phyloP scores from a whole-genome alignment of 2,329 filamentous ascomycete genomes.

The Metarhizium album region DNA sequence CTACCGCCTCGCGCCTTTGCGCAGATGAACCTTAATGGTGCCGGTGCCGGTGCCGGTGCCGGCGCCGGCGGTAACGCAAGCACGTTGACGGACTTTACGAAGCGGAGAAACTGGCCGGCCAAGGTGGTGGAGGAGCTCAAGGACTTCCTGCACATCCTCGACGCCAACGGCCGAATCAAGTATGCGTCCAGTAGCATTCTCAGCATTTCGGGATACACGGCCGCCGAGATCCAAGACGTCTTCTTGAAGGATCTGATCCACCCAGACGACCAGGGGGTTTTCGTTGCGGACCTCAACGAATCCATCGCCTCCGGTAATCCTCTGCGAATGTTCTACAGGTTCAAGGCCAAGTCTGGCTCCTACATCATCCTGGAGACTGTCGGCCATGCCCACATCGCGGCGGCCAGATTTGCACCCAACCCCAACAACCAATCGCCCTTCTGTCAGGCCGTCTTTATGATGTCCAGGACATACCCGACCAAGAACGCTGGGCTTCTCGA shows the following conservation, averaged over 20 bases:
- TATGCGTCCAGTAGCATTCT: conserved; percentile 77
- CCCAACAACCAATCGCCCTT: conserved; percentile 55
- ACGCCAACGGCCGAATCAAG: conserved; percentile 70
- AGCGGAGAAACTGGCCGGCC: conserved; percentile 69
- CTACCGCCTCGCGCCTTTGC: conserved; percentile 28
- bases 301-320: conserved; percentile 72
- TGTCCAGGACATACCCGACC: conserved; percentile 81
- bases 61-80: conserved; percentile 16
- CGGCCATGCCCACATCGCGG: conserved; percentile 80
- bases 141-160: conserved; percentile 81
- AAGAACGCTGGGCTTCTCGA: conserved; percentile 78
- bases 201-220: conserved; percentile 62
- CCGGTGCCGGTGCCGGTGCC: conserved; percentile 9
- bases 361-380: conserved; percentile 84
- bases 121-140: conserved; percentile 82
- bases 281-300: conserved; percentile 81
- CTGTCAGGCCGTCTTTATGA: conserved; percentile 88
- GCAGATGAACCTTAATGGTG: conserved; percentile 20
- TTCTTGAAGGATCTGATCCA: conserved; percentile 79
- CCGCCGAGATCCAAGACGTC: conserved; percentile 59
- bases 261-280: conserved; percentile 71
- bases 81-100: conserved; percentile 48
- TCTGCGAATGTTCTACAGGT: conserved; percentile 76
- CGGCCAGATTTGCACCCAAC: conserved; percentile 52
- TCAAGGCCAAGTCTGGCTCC: conserved; percentile 60